A percentile compares a stretch with the other conserved stretches of the same genome.
Conservation (phyloP, 2,329 filamentous ascomycete genomes). For the Grosmannia serpens region DNA sequence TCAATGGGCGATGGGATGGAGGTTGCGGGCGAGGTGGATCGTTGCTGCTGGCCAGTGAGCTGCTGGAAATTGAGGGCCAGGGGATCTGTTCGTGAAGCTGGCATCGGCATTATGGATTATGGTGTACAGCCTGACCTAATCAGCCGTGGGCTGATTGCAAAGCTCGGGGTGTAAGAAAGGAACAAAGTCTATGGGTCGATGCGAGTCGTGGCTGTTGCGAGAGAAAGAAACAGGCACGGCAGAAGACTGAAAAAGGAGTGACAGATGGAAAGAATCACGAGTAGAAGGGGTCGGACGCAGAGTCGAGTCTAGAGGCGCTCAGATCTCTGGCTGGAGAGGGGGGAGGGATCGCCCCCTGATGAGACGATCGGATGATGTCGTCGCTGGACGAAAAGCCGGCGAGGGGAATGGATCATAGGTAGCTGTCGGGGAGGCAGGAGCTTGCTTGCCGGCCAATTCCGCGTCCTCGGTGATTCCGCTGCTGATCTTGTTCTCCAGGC, state of each 20-base stretch:
- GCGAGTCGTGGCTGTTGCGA: neutral
- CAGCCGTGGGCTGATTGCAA: neutral
- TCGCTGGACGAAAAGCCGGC: neutral
- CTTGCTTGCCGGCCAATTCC: neutral
- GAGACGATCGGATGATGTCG: neutral
- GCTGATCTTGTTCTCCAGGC: neutral
- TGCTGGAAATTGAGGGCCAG: slow-evolving; percentile 64
- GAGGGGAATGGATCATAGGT: neutral
- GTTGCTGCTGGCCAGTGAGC: slow-evolving; percentile 47
- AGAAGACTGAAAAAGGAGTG: neutral
- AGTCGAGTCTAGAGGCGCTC: neutral
- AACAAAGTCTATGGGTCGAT: neutral
- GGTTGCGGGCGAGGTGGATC: slow-evolving; percentile 69
- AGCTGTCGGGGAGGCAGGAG: neutral
- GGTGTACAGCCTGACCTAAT: slow-evolving; percentile 5
- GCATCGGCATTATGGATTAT: slow-evolving; percentile 97
- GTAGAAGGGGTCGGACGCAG: neutral
- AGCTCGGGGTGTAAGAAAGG: neutral
- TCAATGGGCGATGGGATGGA: slow-evolving; percentile 68
- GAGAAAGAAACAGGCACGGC: too few species aligned
- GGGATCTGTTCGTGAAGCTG: slow-evolving; percentile 75
- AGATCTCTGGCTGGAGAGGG: neutral
- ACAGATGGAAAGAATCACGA: neutral
- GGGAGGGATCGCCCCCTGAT: neutral
- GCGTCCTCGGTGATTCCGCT: neutral